These are phyloP conservation scores for Hypoxylon sp. DNA, from an alignment of 2,329 filamentous ascomycete genomes.

Conservation along the genomic window DNA sequence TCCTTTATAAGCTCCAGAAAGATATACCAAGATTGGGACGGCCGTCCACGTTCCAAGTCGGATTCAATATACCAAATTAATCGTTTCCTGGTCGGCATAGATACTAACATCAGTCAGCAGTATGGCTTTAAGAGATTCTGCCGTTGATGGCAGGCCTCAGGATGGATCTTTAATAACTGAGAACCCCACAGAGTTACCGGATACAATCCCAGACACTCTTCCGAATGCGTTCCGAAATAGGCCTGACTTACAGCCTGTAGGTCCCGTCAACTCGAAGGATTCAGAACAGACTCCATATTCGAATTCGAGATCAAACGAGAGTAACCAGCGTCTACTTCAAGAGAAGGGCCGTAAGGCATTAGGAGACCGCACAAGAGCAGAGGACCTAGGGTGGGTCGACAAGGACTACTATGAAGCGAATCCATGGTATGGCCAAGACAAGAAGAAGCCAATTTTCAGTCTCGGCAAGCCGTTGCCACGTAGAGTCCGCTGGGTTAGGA, in stretches of 20 bases:
- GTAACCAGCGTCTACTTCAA: not conserved
- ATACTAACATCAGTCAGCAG: not conserved
- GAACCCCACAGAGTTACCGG: slow-evolving; percentile 9
- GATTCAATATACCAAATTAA: not conserved
- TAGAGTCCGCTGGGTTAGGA: slow-evolving; percentile 32
- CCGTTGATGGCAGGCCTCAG: not conserved
- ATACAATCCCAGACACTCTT: slow-evolving; percentile 7
- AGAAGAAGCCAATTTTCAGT: slow-evolving; percentile 49
- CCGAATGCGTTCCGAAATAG: slow-evolving; percentile 1
- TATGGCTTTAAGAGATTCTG: slow-evolving; percentile 18
- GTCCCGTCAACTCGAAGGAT: not conserved
- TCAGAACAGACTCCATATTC: slow-evolving; percentile 7
- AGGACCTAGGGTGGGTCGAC: slow-evolving; percentile 40
- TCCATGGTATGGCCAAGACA: slow-evolving; percentile 46
- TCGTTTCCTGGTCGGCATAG: not conserved
- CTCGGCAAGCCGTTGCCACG: slow-evolving; percentile 48
- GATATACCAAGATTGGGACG: not conserved
- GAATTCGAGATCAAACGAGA: not conserved
- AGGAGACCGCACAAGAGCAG: not conserved
- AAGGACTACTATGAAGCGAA: slow-evolving; percentile 48
- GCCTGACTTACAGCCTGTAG: slow-evolving; percentile 2
- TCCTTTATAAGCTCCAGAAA: slow-evolving; percentile 20
- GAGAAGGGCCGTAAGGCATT: not conserved
- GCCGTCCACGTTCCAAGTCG: not conserved
- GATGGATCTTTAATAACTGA: slow-evolving; percentile 1